These are phyloP conservation scores for Sechiopsis laciniata DNA, from an alignment of 306 rosid species.

Conservation along the genomic window DNA sequence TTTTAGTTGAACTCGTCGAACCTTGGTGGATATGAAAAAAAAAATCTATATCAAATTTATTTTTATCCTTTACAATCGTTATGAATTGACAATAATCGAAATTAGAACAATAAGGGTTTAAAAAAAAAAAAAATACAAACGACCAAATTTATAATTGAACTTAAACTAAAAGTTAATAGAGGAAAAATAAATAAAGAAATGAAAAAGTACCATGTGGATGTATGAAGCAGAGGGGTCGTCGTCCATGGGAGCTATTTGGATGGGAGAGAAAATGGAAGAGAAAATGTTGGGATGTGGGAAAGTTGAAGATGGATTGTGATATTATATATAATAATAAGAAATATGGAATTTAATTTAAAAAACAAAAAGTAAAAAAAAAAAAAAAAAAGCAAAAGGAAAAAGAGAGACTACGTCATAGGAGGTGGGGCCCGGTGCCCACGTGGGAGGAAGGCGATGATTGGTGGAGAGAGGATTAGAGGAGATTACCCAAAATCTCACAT, in stretches of 20 bases:
- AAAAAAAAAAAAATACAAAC: too few relatives aligned
- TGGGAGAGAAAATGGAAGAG: neutral
- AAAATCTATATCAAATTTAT: too few relatives aligned
- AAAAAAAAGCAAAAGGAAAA: too few relatives aligned
- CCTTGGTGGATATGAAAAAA: too few relatives aligned
- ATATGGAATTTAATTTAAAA: neutral
- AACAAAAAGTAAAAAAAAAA: neutral
- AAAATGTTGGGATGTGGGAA: neutral
- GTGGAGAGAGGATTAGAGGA: conserved; percentile 69
- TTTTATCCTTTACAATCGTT: too few relatives aligned
- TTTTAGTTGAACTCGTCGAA: too few relatives aligned
- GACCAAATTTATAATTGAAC: too few relatives aligned
- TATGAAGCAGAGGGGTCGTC: conserved; percentile 72
- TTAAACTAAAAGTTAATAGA: too few relatives aligned
- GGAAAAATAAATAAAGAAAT: neutral
- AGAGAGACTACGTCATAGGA: neutral
- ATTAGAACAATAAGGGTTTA: too few relatives aligned
- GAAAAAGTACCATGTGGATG: conserved; percentile 57
- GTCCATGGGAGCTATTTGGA: conserved; percentile 29
- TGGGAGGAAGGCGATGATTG: conserved; percentile 66
- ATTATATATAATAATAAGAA: too few relatives aligned
- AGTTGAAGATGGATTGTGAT: neutral
- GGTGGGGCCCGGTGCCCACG: conserved; percentile 64
- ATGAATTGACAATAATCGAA: too few relatives aligned
- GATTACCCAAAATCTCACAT: conserved; percentile 36